A percentile compares a stretch with the other conserved stretches of the same genome.
Evolutionary conservation across 805 yeast species (phyloP).

Genomic region (Metschnikowia sp.): DNA sequence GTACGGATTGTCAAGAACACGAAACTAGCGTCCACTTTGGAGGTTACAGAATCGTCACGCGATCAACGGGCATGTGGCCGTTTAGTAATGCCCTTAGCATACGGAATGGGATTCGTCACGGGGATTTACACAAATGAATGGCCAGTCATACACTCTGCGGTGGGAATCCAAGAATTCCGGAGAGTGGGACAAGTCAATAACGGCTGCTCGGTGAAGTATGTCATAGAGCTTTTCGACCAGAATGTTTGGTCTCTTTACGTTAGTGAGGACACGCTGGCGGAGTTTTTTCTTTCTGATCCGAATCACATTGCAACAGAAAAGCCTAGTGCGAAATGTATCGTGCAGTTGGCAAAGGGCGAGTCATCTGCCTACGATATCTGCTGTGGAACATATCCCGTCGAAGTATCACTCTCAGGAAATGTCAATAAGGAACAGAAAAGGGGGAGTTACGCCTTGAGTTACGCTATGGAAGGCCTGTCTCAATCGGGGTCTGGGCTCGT

Average conservation of each 20-base stretch:
- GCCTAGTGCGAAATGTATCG: slow-evolving; percentile 28
- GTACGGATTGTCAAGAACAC: slow-evolving; percentile 24
- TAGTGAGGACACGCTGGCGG: slow-evolving; percentile 33
- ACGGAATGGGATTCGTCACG: slow-evolving; percentile 82
- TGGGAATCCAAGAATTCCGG: slow-evolving; percentile 57
- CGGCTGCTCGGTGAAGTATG: slow-evolving; percentile 47
- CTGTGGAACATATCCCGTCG: slow-evolving; percentile 60
- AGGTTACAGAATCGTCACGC: slow-evolving; percentile 11
- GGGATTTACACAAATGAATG: slow-evolving; percentile 35
- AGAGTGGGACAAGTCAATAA: slow-evolving; percentile 26
- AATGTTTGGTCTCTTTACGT: slow-evolving; percentile 68
- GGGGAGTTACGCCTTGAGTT: slow-evolving; percentile 30
- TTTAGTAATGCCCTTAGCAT: slow-evolving; percentile 59
- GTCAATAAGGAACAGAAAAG: slow-evolving; percentile 24
- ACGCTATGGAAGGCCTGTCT: slow-evolving; percentile 25
- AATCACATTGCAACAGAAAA: slow-evolving; percentile 31
- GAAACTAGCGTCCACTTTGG: slow-evolving; percentile 32
- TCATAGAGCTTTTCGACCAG: slow-evolving; percentile 50
- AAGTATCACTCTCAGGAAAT: slow-evolving; percentile 39
- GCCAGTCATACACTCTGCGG: slow-evolving; percentile 49
- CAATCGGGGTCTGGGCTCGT: slow-evolving; percentile 33
- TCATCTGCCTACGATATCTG: slow-evolving; percentile 48
- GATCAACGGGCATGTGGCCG: slow-evolving; percentile 26
- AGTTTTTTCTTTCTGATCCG: slow-evolving; percentile 28
- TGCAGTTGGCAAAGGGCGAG: slow-evolving; percentile 59